These are phyloP conservation scores for Picochlorum sp. DNA, from an alignment of 139 green algal genomes.

Conservation along the genomic window DNA sequence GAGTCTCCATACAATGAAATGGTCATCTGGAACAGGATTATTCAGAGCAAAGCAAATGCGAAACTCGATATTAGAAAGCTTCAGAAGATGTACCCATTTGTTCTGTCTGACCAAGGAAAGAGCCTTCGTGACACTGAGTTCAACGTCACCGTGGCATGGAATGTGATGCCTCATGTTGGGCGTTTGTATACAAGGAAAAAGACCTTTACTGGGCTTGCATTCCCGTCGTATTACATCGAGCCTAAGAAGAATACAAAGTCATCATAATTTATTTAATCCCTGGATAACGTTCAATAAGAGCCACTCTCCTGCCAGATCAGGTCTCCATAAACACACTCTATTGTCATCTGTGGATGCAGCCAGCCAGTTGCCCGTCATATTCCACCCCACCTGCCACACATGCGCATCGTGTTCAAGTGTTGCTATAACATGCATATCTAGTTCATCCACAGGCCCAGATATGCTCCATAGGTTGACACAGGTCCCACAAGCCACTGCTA, in stretches of 20 bases:
- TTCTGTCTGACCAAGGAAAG: constrained; percentile 54
- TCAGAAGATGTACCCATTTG: constrained; percentile 60
- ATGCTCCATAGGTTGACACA: constrained; percentile 19
- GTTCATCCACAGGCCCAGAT: constrained; percentile 11
- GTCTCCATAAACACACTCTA: constrained; percentile 32
- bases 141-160: constrained; percentile 72
- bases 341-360: constrained; percentile 22
- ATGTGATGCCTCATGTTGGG: constrained; percentile 75
- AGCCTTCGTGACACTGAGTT: constrained; percentile 40
- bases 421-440: constrained; percentile 17
- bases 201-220: constrained; percentile 2
- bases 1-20: constrained; percentile 54
- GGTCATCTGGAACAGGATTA: constrained; percentile 71
- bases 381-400: constrained; percentile 31
- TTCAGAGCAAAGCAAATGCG: constrained; percentile 45
- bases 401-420: constrained; percentile 13
- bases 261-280: neutral
- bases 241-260: neutral
- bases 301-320: constrained; percentile 31
- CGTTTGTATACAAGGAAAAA: constrained; percentile 6
- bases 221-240: constrained; percentile 22
- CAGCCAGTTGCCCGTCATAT: constrained; percentile 35
- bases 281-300: constrained; percentile 17
- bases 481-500: constrained; percentile 14
- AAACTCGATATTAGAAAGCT: constrained; percentile 35